These are phyloP conservation scores for Podaxis sp. DNA, from an alignment of 768 basidiomycete species.

Conservation along the genomic window DNA sequence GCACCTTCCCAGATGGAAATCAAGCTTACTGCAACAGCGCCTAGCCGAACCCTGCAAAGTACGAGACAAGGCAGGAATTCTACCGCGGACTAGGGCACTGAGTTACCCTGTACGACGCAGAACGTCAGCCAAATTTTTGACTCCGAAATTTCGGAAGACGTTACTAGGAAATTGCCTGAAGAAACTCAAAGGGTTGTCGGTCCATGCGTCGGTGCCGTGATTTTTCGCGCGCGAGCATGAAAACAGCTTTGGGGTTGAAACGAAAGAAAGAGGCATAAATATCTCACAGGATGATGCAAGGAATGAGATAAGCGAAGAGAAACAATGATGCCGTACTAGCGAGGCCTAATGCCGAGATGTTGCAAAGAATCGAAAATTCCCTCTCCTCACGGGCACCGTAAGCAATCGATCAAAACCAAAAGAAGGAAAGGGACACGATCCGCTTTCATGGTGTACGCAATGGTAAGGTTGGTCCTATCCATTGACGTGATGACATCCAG, in stretches of 20 bases:
- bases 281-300: conserved; percentile 48
- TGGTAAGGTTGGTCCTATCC: conserved; percentile 41
- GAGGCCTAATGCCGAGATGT: conserved; percentile 36
- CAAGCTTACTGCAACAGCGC: conserved; percentile 39
- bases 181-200: neutral
- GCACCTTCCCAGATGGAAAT: neutral
- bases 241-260: neutral
- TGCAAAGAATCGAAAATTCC: conserved; percentile 18
- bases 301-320: conserved; percentile 43
- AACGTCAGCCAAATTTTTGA: conserved; percentile 39
- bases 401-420: neutral
- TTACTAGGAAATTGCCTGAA: conserved; percentile 46
- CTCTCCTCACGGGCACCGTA: too few relatives aligned
- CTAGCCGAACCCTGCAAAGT: conserved; percentile 41
- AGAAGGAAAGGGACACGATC: conserved; percentile 31
- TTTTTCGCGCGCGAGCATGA: neutral
- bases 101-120: conserved; percentile 39
- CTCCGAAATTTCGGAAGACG: conserved; percentile 41
- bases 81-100: conserved; percentile 37
- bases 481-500: conserved; percentile 40
- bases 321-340: conserved; percentile 41
- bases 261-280: neutral
- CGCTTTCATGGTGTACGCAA: conserved; percentile 43
- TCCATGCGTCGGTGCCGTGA: neutral
- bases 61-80: conserved; percentile 42